These are phyloP conservation scores for Metschnikowia colocasiae DNA, from an alignment of 805 yeast species.

Conservation along the genomic window DNA sequence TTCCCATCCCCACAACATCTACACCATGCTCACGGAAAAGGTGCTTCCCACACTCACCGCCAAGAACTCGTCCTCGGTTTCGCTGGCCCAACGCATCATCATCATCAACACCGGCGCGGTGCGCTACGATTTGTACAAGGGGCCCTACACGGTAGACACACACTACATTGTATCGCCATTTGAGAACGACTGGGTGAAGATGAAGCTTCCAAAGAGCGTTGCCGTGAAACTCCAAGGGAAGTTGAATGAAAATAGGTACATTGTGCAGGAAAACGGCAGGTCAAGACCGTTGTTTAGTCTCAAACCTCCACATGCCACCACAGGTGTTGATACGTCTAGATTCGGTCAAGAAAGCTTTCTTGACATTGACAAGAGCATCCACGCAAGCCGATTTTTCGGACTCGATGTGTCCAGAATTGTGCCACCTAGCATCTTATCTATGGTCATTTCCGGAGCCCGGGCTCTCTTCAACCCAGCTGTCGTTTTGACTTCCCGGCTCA, in stretches of 20 bases:
- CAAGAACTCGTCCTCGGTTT: slow-evolving; percentile 10
- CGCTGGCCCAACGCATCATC: slow-evolving; percentile 39
- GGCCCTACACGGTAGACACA: slow-evolving; percentile 76
- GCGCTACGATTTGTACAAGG: slow-evolving; percentile 80
- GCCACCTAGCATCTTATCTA: not conserved
- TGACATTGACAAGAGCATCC: not conserved
- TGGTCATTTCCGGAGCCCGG: not conserved
- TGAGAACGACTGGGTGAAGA: slow-evolving; percentile 69
- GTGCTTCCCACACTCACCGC: slow-evolving; percentile 49
- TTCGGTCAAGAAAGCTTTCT: too few relatives aligned
- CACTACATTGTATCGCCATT: slow-evolving; percentile 85
- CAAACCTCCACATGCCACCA: not conserved
- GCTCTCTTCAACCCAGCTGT: not conserved
- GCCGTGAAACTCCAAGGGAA: slow-evolving; percentile 53
- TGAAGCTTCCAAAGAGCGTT: slow-evolving; percentile 54
- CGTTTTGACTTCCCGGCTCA: slow-evolving; percentile 17
- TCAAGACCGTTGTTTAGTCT: not conserved
- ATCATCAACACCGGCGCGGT: slow-evolving; percentile 84
- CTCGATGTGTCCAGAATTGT: not conserved
- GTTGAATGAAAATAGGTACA: slow-evolving; percentile 54
- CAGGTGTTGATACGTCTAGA: not conserved
- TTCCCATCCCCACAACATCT: slow-evolving; percentile 46
- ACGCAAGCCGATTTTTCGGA: not conserved
- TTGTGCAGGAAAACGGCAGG: not conserved
- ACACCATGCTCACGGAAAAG: slow-evolving; percentile 52